Conservation (phyloP, 2,329 filamentous ascomycete genomes). For the Aspergillus sp. region DNA sequence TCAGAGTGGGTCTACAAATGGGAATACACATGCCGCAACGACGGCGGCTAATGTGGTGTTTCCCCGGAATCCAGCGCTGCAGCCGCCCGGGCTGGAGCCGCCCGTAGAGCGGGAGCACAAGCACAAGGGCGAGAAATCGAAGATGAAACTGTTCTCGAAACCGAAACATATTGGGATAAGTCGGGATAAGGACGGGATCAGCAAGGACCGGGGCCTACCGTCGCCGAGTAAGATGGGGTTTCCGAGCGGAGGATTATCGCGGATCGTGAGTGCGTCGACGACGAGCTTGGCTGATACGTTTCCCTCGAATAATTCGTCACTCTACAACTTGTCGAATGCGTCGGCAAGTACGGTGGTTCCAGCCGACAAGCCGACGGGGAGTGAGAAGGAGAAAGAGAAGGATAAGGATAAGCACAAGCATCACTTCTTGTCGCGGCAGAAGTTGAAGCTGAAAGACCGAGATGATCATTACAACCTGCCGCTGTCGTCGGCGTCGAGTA, state of each 20-base stretch:
- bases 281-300: constrained; percentile 59
- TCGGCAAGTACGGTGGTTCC: constrained; percentile 64
- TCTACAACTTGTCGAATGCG: constrained; percentile 63
- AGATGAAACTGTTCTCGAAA: constrained; percentile 70
- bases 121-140: constrained; percentile 60
- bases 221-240: constrained; percentile 60
- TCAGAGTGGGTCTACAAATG: constrained; percentile 55
- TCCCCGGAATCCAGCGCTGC: constrained; percentile 51
- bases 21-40: constrained; percentile 57
- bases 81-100: constrained; percentile 30
- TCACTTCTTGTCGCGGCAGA: constrained; percentile 66
- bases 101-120: constrained; percentile 49
- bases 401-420: constrained; percentile 57
- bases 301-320: constrained; percentile 55
- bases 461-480: constrained; percentile 60
- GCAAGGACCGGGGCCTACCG: constrained; percentile 55
- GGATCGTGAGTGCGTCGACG: constrained; percentile 61
- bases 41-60: constrained; percentile 65
- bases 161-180: constrained; percentile 65
- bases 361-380: constrained; percentile 40
- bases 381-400: constrained; percentile 44
- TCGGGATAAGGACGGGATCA: constrained; percentile 55
- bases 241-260: constrained; percentile 53
- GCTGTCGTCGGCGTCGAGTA: constrained; percentile 65
- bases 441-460: constrained; percentile 64